A percentile compares a stretch with the other conserved stretches of the same genome.
Conservation (phyloP, 768 basidiomycete species). For the Pulveroboletus ravenelii region DNA sequence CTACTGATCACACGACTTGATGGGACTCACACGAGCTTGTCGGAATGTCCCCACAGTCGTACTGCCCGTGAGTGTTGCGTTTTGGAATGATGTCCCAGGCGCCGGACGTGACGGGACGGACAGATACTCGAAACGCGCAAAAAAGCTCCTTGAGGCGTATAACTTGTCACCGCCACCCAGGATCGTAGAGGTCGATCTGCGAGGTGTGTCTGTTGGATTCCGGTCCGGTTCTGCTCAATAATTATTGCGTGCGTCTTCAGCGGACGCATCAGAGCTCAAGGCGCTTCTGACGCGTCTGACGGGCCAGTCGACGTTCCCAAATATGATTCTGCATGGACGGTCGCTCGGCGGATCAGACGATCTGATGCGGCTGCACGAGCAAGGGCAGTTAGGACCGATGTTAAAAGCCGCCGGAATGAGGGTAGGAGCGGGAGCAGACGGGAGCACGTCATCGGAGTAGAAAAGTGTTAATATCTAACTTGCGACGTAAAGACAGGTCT, state of each 20-base stretch:
- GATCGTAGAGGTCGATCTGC: constrained; percentile 70
- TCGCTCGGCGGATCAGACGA: constrained; percentile 67
- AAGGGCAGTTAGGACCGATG: constrained; percentile 38
- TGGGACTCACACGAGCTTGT: background rate
- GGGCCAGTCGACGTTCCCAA: constrained; percentile 67
- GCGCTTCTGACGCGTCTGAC: constrained; percentile 63
- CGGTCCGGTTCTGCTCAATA: background rate
- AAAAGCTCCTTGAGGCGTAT: constrained; percentile 53
- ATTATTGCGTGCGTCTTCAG: constrained; percentile 28
- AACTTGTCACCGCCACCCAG: constrained; percentile 59
- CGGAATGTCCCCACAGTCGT: constrained; percentile 42
- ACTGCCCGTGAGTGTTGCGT: constrained; percentile 58
- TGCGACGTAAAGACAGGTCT: constrained; percentile 5
- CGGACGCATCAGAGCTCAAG: constrained; percentile 62
- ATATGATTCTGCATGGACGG: constrained; percentile 59
- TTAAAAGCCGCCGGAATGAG: constrained; percentile 46
- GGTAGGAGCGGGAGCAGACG: constrained; percentile 21
- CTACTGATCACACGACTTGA: no score
- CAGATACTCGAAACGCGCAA: constrained; percentile 31
- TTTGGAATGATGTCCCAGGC: background rate
- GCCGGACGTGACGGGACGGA: no score
- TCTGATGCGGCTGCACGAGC: constrained; percentile 43
- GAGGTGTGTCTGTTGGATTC: constrained; percentile 39
- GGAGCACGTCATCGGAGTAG: no score
- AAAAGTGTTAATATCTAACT: background rate